These are phyloP conservation scores for Prunus fruticosa DNA, from an alignment of 306 rosid genomes.

Conservation along the genomic window DNA sequence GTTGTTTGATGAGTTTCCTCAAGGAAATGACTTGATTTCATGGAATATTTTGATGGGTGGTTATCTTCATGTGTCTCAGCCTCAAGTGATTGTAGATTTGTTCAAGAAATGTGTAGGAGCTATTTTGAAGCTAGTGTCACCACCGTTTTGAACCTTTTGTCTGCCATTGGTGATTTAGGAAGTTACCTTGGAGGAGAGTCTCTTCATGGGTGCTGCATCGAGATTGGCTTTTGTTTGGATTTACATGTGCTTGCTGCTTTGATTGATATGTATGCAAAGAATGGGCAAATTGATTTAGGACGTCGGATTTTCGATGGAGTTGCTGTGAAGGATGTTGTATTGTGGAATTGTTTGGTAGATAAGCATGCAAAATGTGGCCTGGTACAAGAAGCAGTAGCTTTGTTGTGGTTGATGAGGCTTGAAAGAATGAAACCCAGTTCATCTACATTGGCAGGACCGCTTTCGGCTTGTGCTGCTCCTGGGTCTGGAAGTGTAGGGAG, in stretches of 20 bases:
- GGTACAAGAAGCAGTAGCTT: too few relatives aligned
- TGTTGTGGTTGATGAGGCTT: too few relatives aligned
- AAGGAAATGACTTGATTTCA: slow-evolving; percentile 52
- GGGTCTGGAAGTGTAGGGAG: slow-evolving; percentile 39
- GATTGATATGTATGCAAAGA: slow-evolving; percentile 56
- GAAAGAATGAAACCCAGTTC: too few relatives aligned
- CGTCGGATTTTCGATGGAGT: too few relatives aligned
- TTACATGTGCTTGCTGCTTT: slow-evolving; percentile 50
- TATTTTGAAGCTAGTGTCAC: slow-evolving; percentile 43
- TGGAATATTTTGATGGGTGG: slow-evolving; percentile 71
- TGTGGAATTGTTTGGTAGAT: too few relatives aligned
- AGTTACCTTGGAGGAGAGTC: slow-evolving; percentile 31
- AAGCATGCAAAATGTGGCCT: too few relatives aligned
- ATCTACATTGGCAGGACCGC: slow-evolving; percentile 57
- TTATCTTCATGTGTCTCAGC: slow-evolving; percentile 45
- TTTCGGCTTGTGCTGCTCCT: slow-evolving; percentile 56
- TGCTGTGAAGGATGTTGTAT: too few relatives aligned
- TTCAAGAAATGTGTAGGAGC: slow-evolving; percentile 38
- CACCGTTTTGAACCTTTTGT: slow-evolving; percentile 45
- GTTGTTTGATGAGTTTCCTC: slow-evolving; percentile 55
- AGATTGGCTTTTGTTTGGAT: slow-evolving; percentile 35
- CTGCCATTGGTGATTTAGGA: slow-evolving; percentile 47
- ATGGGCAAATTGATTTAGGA: too few relatives aligned
- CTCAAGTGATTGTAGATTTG: slow-evolving; percentile 39
- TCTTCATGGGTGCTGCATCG: slow-evolving; percentile 53